Percentiles rank a stretch among this genome's conserved stretches.
Evolutionary conservation across 495 filamentous ascomycete species (phyloP).

Genomic region (Entonaema liquescens): DNA sequence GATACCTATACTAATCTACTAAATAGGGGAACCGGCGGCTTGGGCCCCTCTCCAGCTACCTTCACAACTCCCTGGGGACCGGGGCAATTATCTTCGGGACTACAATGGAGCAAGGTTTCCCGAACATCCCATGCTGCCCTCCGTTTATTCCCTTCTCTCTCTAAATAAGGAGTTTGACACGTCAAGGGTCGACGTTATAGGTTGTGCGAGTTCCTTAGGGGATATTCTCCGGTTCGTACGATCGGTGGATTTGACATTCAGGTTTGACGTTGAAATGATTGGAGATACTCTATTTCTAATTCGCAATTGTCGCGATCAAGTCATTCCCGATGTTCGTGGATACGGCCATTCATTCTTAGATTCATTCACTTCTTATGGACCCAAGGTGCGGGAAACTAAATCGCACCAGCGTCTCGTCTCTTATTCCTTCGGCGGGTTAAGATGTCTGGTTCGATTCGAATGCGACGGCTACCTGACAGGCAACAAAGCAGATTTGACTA

Average conservation of each 20-base stretch:
- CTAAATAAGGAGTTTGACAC: conserved; percentile 39
- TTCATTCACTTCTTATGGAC: conserved; percentile 67
- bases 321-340: conserved; percentile 62
- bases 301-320: conserved; percentile 62
- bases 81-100: conserved; percentile 66
- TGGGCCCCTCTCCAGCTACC: conserved; percentile 63
- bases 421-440: conserved; percentile 66
- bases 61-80: conserved; percentile 57
- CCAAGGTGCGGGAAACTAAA: conserved; percentile 57
- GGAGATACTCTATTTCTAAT: conserved; percentile 70
- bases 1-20: conserved; percentile 8
- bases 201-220: conserved; percentile 68
- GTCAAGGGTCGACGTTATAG: conserved; percentile 65
- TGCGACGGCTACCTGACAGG: conserved; percentile 64
- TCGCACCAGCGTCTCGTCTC: conserved; percentile 70
- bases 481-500: conserved; percentile 2
- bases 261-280: conserved; percentile 67
- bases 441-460: conserved; percentile 66
- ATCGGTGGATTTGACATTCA: conserved; percentile 56
- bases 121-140: conserved; percentile 65
- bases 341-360: conserved; percentile 74
- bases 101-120: conserved; percentile 67
- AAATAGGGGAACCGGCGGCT: conserved; percentile 62
- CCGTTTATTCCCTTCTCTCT: conserved; percentile 54
- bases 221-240: conserved; percentile 62